Percentiles rank a stretch among this genome's conserved stretches.
These are phyloP conservation scores for Ogataea thermomethanolica DNA, from an alignment of 805 yeast genomes.

Conservation along the genomic window DNA sequence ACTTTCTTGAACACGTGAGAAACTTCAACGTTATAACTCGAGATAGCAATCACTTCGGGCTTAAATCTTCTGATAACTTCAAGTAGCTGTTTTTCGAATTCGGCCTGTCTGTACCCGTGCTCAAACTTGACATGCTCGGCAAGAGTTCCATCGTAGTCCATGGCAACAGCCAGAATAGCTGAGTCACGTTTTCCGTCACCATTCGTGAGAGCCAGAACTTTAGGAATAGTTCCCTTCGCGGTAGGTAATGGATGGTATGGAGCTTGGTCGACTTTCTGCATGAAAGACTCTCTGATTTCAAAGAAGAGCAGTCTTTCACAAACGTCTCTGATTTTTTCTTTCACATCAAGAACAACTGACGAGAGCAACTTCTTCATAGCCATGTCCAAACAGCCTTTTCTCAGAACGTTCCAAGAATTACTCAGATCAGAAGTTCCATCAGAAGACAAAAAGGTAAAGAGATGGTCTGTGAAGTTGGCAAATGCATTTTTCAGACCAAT, in stretches of 20 bases:
- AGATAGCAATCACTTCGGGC: conserved; percentile 88
- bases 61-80: conserved; percentile 56
- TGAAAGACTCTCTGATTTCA: conserved; percentile 67
- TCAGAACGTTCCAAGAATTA: conserved; percentile 73
- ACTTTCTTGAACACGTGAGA: conserved; percentile 57
- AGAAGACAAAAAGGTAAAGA: conserved; percentile 56
- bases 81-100: conserved; percentile 63
- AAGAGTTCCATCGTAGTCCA: conserved; percentile 79
- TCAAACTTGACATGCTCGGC: conserved; percentile 76
- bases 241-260: conserved; percentile 82
- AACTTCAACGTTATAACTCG: conserved; percentile 79
- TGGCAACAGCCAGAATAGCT: conserved; percentile 77
- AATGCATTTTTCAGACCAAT: conserved; percentile 50
- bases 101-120: conserved; percentile 60
- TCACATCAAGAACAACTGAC: conserved; percentile 67
- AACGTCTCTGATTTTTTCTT: conserved; percentile 73
- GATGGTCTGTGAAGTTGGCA: conserved; percentile 44
- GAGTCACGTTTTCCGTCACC: conserved; percentile 86
- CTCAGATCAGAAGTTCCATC: conserved; percentile 77
- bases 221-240: conserved; percentile 78
- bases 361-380: conserved; percentile 69
- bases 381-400: conserved; percentile 61
- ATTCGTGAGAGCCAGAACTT: conserved; percentile 74
- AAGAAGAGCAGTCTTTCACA: conserved; percentile 69
- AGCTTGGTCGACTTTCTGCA: conserved; percentile 81